Base-by-base conservation (phyloP, 306 rosid species). In the Hippophae rhamnoides region DNA sequence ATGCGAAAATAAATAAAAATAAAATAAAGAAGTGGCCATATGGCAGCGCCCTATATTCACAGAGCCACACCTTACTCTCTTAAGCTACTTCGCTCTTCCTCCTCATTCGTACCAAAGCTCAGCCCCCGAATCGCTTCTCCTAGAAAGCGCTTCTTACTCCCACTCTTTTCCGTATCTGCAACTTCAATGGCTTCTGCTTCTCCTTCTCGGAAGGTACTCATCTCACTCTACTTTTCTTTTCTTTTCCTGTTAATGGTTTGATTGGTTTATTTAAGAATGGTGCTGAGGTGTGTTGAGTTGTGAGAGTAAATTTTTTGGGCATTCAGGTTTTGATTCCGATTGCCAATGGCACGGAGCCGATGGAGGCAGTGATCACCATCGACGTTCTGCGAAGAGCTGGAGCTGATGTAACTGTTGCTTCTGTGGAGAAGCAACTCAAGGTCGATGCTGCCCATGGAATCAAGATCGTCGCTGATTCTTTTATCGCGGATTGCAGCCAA, bases 301-400 rank as follows among this genome's bases (percentile, higher is more conserved):
- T 7, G 9, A 5, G 1, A 13, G 40, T 54, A 43, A 40, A 50
- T 63, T 13, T 52, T n/a, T 7, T 25, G 43, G 31, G 12, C 43
- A 54, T 26, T 47, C 46, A 87, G 86, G 95, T 87, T 59, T 47
- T 92, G 67, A 76, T 87, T 73, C 98, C 98, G 54, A 79, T 92
- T 74, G 98, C 98, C 5, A 80, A 81, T 38, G 95, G 96, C 44
- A 64, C 93, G 56, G 98, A 92, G 78, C 89, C 96, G 63, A 84
- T 87, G 71, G 98, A 92, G 64, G 96, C 98, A 5, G 83, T 92
- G 72, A 83, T 87, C 72, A 66, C 81, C 74, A 52, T 78, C 67
- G 95, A 92, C 70, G 95, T 92, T 23, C 84, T 92, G 65, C 93
- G 96, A 1, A 84, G 98, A 64, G 78, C 92, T 23, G 98, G 98